Percentiles rank a stretch among this genome's conserved stretches.
phyloP scores from a whole-genome alignment of 805 yeast genomes.

The Starmerella powellii region DNA sequence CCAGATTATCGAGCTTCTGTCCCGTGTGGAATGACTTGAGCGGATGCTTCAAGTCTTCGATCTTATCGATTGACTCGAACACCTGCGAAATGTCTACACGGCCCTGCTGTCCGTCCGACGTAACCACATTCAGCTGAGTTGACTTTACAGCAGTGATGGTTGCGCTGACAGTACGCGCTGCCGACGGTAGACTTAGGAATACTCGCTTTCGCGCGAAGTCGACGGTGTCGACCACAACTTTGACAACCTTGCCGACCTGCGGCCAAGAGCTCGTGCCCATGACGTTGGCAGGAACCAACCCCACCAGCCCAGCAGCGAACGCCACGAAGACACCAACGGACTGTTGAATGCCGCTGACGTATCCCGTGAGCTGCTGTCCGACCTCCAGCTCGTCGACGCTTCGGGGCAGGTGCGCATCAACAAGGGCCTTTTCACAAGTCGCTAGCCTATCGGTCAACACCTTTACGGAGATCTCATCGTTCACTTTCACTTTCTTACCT shows the following conservation, averaged over 20 bases:
- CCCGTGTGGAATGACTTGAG: slow-evolving; percentile 48
- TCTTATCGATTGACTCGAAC: slow-evolving; percentile 42
- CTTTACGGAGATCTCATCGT: slow-evolving; percentile 47
- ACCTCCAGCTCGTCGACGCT: slow-evolving; percentile 45
- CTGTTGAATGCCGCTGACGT: slow-evolving; percentile 57
- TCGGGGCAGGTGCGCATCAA: slow-evolving; percentile 52
- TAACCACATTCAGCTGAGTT: slow-evolving; percentile 59
- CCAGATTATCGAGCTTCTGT: slow-evolving; percentile 41
- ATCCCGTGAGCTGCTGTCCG: slow-evolving; percentile 52
- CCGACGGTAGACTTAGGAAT: slow-evolving; percentile 28
- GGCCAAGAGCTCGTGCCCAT: slow-evolving; percentile 37
- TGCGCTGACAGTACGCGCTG: slow-evolving; percentile 22
- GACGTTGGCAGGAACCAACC: slow-evolving; percentile 60
- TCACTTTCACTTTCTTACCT: slow-evolving; percentile 56
- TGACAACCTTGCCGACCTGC: slow-evolving; percentile 32
- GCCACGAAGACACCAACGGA: slow-evolving; percentile 70
- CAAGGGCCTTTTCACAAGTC: slow-evolving; percentile 54
- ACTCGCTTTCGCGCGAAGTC: slow-evolving; percentile 65
- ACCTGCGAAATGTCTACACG: slow-evolving; percentile 66
- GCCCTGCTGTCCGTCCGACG: slow-evolving; percentile 66
- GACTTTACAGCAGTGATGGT: slow-evolving; percentile 50
- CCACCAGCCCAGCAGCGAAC: slow-evolving; percentile 61
- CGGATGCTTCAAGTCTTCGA: slow-evolving; percentile 48
- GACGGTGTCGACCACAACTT: slow-evolving; percentile 41
- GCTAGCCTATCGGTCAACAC: slow-evolving; percentile 49